A percentile compares a stretch with the other conserved stretches of the same genome.
These are phyloP conservation scores for Rhinocladiella similis DNA, from an alignment of 2,329 filamentous ascomycete species.

Conservation along the genomic window DNA sequence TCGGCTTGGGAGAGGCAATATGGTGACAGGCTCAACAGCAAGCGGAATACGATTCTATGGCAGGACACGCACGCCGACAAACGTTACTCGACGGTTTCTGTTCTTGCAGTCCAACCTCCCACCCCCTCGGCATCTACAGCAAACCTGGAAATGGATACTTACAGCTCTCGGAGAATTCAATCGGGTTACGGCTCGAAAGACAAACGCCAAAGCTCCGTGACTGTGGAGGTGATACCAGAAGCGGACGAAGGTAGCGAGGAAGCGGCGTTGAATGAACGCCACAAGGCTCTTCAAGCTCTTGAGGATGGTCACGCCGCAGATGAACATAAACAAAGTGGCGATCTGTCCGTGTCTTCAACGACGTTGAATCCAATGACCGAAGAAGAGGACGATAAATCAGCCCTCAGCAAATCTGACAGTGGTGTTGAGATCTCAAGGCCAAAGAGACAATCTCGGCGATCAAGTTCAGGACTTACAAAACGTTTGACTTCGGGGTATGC, in stretches of 20 bases:
- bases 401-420: background rate
- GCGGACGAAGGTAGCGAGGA: conserved; percentile 22
- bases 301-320: conserved; percentile 64
- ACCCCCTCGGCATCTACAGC: conserved; percentile 10
- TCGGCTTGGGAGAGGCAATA: conserved; percentile 75
- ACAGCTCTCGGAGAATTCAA: conserved; percentile 1
- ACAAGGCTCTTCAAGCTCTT: conserved; percentile 79
- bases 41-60: conserved; percentile 52
- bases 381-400: background rate
- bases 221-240: conserved; percentile 28
- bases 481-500: conserved; percentile 12
- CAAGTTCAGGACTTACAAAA: conserved; percentile 16
- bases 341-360: background rate
- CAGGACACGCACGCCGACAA: conserved; percentile 40
- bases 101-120: conserved; percentile 9
- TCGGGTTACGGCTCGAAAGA: conserved; percentile 17
- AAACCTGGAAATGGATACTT: conserved; percentile 24
- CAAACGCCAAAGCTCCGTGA: conserved; percentile 24
- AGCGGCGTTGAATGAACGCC: conserved; percentile 66
- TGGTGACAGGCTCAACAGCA: conserved; percentile 55
- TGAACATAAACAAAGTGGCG: conserved; percentile 6
- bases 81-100: conserved; percentile 31
- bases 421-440: background rate
- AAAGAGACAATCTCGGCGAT: conserved; percentile 20
- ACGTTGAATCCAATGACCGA: background rate